These are phyloP conservation scores for Licmophora abbreviata DNA, from an alignment of 108 stramenopile genomes.

Conservation along the genomic window DNA sequence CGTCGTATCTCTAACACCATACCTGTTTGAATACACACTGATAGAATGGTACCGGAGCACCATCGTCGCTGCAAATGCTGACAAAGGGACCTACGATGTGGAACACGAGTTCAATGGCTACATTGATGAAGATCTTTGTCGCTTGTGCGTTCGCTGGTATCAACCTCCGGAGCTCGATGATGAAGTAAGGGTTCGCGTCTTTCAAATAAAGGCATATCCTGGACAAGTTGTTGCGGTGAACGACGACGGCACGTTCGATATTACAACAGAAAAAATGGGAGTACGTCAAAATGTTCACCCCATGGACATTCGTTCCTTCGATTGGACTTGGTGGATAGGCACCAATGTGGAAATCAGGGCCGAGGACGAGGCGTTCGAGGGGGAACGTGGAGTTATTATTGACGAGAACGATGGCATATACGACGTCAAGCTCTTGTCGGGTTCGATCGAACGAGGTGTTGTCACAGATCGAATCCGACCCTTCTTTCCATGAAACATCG, in stretches of 20 bases:
- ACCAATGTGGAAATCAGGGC: too few relatives aligned
- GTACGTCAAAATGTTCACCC: not conserved
- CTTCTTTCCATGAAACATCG: too few relatives aligned
- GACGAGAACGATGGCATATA: too few relatives aligned
- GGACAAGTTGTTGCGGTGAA: slow-evolving; percentile 26
- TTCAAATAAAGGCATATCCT: slow-evolving; percentile 16
- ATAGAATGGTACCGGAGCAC: slow-evolving; percentile 29
- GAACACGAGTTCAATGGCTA: too few relatives aligned
- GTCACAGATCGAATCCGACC: too few relatives aligned
- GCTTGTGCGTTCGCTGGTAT: slow-evolving; percentile 16
- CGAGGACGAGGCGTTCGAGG: too few relatives aligned
- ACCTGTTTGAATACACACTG: not conserved
- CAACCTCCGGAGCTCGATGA: slow-evolving; percentile 1
- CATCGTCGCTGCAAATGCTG: slow-evolving; percentile 13
- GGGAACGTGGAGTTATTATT: too few relatives aligned
- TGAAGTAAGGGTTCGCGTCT: not conserved
- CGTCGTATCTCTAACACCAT: not conserved
- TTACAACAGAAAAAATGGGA: slow-evolving; percentile 1
- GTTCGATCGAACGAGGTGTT: too few relatives aligned
- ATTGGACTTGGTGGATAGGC: too few relatives aligned
- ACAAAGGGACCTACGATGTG: slow-evolving; percentile 22
- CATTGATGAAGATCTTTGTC: slow-evolving; percentile 31
- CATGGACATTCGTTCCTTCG: too few relatives aligned
- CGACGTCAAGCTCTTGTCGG: too few relatives aligned
- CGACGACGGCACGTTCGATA: slow-evolving; percentile 29